A percentile compares a stretch with the other conserved stretches of the same genome.
Conservation (phyloP, 768 basidiomycete genomes). For the Russula griseocarnosa region DNA sequence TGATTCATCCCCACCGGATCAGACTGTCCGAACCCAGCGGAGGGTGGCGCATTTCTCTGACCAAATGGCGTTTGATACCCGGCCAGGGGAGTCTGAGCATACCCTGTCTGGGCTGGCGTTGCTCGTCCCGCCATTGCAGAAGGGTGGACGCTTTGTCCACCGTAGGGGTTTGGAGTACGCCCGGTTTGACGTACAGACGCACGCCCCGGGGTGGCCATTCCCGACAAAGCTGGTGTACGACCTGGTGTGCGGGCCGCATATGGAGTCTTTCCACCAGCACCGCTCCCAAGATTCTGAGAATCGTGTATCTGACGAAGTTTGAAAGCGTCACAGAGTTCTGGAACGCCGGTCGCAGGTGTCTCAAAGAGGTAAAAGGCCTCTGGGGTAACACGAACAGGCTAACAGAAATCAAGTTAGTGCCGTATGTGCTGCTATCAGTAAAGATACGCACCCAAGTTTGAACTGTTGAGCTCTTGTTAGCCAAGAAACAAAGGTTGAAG, state of each 20-base stretch:
- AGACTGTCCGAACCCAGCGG: conserved; percentile 41
- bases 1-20: conserved; percentile 58
- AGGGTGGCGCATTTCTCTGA: conserved; percentile 47
- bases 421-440: background rate
- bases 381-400: conserved; percentile 85
- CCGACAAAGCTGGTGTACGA: conserved; percentile 52
- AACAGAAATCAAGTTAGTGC: conserved; percentile 2
- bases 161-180: conserved; percentile 80
- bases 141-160: conserved; percentile 37
- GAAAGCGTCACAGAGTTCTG: conserved; percentile 95
- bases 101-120: conserved; percentile 35
- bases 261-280: conserved; percentile 71
- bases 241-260: conserved; percentile 79
- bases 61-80: conserved; percentile 37
- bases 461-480: conserved; percentile 84
- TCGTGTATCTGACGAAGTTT: conserved; percentile 80
- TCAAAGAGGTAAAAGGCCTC: conserved; percentile 89
- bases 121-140: conserved; percentile 35
- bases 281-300: conserved; percentile 56
- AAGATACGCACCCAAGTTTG: conserved; percentile 76
- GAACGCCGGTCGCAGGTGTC: conserved; percentile 84
- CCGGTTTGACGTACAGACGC: conserved; percentile 68
- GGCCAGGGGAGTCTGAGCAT: conserved; percentile 36
- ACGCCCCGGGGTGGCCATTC: conserved; percentile 64
- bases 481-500: conserved; percentile 89